A percentile compares a stretch with the other conserved stretches of the same genome.
These are phyloP conservation scores for Hypoxylon intermedium DNA, from an alignment of 495 filamentous ascomycete genomes.

Conservation along the genomic window DNA sequence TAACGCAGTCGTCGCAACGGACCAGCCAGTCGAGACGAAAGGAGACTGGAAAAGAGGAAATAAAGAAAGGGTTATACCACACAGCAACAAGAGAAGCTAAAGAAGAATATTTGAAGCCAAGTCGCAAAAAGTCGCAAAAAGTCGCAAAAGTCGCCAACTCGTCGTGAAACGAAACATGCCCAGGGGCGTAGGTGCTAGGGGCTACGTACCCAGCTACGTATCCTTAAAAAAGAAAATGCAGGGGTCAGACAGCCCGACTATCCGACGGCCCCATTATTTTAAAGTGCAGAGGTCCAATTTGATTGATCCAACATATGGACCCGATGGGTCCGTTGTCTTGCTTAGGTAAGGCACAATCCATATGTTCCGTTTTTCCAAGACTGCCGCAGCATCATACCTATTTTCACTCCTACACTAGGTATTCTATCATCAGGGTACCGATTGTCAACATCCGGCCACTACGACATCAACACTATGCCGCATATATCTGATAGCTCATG, in stretches of 20 bases:
- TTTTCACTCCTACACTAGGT: no score
- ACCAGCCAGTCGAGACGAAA: slow-evolving; percentile 28
- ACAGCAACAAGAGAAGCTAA: neutral
- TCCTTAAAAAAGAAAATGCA: no score
- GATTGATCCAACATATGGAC: no score
- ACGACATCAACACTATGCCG: no score
- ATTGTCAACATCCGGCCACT: no score
- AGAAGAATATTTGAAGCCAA: slow-evolving; percentile 4
- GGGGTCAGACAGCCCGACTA: slow-evolving; percentile 9
- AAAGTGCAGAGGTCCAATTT: neutral
- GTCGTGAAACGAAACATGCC: neutral
- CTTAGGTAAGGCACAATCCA: neutral
- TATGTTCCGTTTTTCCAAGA: neutral
- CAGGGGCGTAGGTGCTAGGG: neutral
- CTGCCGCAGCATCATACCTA: no score
- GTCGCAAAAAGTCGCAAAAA: no score
- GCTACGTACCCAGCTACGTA: slow-evolving; percentile 19
- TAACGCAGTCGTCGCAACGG: slow-evolving; percentile 24
- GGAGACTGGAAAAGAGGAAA: neutral
- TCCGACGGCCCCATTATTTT: slow-evolving; percentile 5
- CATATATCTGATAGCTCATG: no score
- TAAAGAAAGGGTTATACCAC: neutral
- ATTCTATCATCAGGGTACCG: no score
- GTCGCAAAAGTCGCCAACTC: no score
- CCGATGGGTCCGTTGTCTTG: neutral